Conservation (phyloP, 257 asterid genomes). For the Rhazya stricta region DNA sequence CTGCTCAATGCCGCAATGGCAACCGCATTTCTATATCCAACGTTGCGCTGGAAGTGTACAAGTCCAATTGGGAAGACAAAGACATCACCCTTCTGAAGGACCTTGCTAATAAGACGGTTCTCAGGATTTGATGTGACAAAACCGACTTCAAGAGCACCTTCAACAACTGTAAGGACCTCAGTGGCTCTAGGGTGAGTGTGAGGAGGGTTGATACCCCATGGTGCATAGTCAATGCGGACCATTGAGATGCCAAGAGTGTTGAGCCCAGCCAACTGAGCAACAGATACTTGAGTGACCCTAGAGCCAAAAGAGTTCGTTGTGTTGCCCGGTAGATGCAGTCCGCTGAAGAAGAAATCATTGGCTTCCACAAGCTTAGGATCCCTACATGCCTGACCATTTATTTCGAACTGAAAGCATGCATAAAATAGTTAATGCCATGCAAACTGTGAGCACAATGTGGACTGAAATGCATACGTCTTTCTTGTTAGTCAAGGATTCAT, state of each 20-base stretch:
- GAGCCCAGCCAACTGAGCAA: constrained; percentile 13
- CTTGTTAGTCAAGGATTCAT: no score
- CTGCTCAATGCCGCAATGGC: constrained; percentile 19
- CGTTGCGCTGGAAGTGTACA: constrained; percentile 14
- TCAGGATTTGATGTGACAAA: constrained; percentile 20
- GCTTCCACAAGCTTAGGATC: constrained; percentile 10
- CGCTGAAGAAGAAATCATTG: constrained; percentile 30
- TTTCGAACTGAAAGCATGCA: no score
- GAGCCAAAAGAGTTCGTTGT: constrained; percentile 28
- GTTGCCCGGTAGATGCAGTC: constrained; percentile 31
- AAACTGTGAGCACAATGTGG: no score
- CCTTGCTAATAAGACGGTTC: constrained; percentile 4
- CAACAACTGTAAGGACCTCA: constrained; percentile 5
- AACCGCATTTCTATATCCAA: constrained; percentile 9
- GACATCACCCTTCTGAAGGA: constrained; percentile 14
- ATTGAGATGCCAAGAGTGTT: constrained; percentile 16
- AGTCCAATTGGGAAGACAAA: constrained; percentile 20
- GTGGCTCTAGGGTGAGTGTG: constrained; percentile 20
- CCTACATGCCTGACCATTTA: constrained; percentile 26
- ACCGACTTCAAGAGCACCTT: constrained; percentile 15
- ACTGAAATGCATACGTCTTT: no score
- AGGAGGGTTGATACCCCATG: constrained; percentile 11
- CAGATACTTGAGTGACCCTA: neutral
- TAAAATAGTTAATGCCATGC: no score
- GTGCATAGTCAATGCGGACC: constrained; percentile 1